Evolutionary conservation across 352 stramenopile species (phyloP), one percentile per base, ranked within the genome.

Genomic region (Phytophthora citrophthora): DNA sequence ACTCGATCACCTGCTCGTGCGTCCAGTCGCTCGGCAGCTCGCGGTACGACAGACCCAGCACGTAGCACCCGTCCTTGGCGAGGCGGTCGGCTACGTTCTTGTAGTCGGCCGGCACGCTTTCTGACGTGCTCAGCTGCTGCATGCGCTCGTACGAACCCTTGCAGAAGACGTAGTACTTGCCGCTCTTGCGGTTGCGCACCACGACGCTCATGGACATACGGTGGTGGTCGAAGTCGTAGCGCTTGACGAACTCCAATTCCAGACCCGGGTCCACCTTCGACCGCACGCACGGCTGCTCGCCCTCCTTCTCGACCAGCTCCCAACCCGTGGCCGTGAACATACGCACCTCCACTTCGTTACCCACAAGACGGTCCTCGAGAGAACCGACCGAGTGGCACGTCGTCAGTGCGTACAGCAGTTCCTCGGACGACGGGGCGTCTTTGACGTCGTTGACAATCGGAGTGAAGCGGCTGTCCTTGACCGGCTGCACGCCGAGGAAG

Each of bases 181-280:
- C 79, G 39, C 53, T 66, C 23, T 54, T 67, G 52, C 90, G 57
- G 36, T 89, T 77, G 7, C 77, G 65, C 63, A 97, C 79, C 45
- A 98, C 78, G 6, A 97, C 91, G 46, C 78, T 95, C 76, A 97
- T 96, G 13, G 86, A 96, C 85, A 96, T 95, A 44, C 83, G 81
- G 66, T 94, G 77, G 74, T 96, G 86, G 70, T 97, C 91, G 67
- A 98, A 98, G 53, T 97, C 88, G 68, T 94, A 97, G 16, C 85
- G 79, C 71, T 97, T 97, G 32, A 98, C 57, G 38, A 97, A 81
- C 59, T 89, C 76, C 10, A 95, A 72, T 61, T 68, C 40, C 45
- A 55, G 27, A 59, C 74, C 48, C 16, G 32, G 31, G 27, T 89
- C 69, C 7, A 66, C 54, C 10, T 54, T 54, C 48, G 78, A 85